A percentile compares a stretch with the other conserved stretches of the same genome.
These are phyloP conservation scores for Penicillium cosmopolitanum DNA, from an alignment of 495 filamentous ascomycete genomes.

Conservation along the genomic window DNA sequence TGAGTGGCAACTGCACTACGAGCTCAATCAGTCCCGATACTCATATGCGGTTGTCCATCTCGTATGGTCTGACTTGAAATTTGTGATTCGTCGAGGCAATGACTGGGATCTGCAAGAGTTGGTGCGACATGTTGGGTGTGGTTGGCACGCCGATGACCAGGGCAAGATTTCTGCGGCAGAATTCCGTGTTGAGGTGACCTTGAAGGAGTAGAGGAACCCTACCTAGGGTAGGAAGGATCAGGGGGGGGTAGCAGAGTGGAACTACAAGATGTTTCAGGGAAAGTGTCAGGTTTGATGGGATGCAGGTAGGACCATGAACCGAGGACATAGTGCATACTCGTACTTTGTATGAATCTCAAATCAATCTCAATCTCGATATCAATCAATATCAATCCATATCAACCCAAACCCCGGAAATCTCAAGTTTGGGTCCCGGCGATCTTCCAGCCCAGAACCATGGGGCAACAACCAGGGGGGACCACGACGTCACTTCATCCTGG, in stretches of 20 bases:
- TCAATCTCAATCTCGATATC: too few relatives aligned
- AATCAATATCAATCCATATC: background rate
- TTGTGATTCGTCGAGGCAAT: slow-evolving; percentile 14
- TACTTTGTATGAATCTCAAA: too few relatives aligned
- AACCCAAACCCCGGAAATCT: slow-evolving; percentile 3
- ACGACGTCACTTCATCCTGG: slow-evolving; percentile 21
- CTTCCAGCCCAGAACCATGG: slow-evolving; percentile 17
- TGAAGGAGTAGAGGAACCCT: slow-evolving; percentile 5
- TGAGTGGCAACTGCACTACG: slow-evolving; percentile 4
- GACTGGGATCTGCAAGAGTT: slow-evolving; percentile 16
- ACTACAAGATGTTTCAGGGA: background rate
- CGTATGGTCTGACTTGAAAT: slow-evolving; percentile 9
- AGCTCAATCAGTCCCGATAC: background rate
- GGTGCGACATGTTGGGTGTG: slow-evolving; percentile 12
- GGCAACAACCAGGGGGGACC: background rate
- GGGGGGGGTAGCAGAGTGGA: background rate
- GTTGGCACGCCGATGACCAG: slow-evolving; percentile 15
- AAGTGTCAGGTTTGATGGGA: background rate
- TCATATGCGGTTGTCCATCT: slow-evolving; percentile 13
- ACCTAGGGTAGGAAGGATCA: background rate
- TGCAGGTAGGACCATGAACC: background rate
- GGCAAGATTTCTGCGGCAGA: slow-evolving; percentile 10
- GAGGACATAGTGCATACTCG: background rate
- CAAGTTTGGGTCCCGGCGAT: slow-evolving; percentile 20
- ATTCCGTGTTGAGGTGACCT: slow-evolving; percentile 16